Base-by-base conservation (phyloP, 805 yeast genomes). In the Jamesozyma piceae region DNA sequence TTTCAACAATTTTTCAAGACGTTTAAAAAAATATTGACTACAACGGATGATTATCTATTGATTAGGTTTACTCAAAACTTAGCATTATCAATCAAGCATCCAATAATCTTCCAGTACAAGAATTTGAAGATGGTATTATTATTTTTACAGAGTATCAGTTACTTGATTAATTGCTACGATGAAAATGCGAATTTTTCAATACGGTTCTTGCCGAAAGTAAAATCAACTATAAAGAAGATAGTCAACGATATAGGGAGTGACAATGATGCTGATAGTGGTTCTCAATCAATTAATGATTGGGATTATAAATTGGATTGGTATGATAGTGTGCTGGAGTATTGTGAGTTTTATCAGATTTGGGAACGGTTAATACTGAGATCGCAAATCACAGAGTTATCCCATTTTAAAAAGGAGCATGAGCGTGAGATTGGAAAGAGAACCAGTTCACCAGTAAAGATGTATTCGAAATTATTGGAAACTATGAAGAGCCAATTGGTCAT, bases 141-240 rank as follows among this genome's bases (percentile, higher is more conserved):
- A 6, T 43, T 62, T 8, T 45, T 60, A 17, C 66, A 62, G 44
- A 58, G 64, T 45, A 53, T 59, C 8, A 58, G 63, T 44, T 62
- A 54, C 39, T 39, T 62, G 29, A 54, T 55, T 3, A 62, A 60
- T 36, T 60, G 63, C 28, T 54, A 57, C 35, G 65, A 62, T 43
- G 49, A 50, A 26, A 52, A 49, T 30, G 53, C 60, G 3, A 57
- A 57, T 41, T 60, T 59, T 41, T 58, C 63, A 0, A 46, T 46
- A 6, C 55, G 47, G 38, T 60, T 58, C 35, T 39, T 60, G 33
- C 63, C 65, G 1, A 60, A 60, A 39, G 58, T 58, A 17, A 31
- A 39, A 11, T 38, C 46, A 11, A 51, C 61, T 13, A 52, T 55
- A 2, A 33, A 37, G 11, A 48, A 48, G 28, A 46, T 55, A 10